Evolutionary conservation across 2,329 filamentous ascomycete species (phyloP).

Genomic region (Dactylellina drechsleri): DNA sequence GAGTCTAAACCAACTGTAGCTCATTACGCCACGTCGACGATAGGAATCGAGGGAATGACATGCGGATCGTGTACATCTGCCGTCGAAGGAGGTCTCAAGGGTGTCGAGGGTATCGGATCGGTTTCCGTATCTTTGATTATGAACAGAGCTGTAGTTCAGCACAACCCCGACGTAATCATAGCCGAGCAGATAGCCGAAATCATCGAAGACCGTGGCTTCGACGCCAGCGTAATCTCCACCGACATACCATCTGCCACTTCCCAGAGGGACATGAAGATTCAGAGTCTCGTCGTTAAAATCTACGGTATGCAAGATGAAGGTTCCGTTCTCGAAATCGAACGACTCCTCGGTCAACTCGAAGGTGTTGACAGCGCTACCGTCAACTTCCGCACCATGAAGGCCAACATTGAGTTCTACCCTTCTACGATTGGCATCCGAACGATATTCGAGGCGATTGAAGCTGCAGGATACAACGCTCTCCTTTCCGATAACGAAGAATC

Average conservation of each 20-base stretch:
- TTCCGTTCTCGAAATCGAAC: constrained; percentile 78
- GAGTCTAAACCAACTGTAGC: constrained; percentile 63
- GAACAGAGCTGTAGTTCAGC: constrained; percentile 87
- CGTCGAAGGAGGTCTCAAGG: constrained; percentile 82
- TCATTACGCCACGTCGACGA: constrained; percentile 74
- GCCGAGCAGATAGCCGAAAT: constrained; percentile 80
- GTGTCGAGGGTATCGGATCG: constrained; percentile 78
- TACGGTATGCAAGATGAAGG: constrained; percentile 77
- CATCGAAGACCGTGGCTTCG: constrained; percentile 91
- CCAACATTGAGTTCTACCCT: constrained; percentile 78
- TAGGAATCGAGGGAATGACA: constrained; percentile 95
- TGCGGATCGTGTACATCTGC: constrained; percentile 96
- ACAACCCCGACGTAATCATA: constrained; percentile 77
- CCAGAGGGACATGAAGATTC: constrained; percentile 60
- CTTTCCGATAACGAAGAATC: constrained; percentile 93
- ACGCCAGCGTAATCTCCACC: constrained; percentile 82
- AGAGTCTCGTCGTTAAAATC: constrained; percentile 80
- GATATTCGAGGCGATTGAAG: constrained; percentile 83
- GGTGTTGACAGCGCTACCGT: constrained; percentile 81
- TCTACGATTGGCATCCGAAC: constrained; percentile 78
- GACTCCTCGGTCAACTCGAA: constrained; percentile 70
- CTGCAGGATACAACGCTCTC: constrained; percentile 85
- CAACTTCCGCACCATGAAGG: constrained; percentile 76
- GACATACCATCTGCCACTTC: constrained; percentile 67
- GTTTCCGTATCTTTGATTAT: constrained; percentile 96